These are phyloP conservation scores for Arthrobotrys megalospora DNA, from an alignment of 2,329 filamentous ascomycete genomes.

Conservation along the genomic window DNA sequence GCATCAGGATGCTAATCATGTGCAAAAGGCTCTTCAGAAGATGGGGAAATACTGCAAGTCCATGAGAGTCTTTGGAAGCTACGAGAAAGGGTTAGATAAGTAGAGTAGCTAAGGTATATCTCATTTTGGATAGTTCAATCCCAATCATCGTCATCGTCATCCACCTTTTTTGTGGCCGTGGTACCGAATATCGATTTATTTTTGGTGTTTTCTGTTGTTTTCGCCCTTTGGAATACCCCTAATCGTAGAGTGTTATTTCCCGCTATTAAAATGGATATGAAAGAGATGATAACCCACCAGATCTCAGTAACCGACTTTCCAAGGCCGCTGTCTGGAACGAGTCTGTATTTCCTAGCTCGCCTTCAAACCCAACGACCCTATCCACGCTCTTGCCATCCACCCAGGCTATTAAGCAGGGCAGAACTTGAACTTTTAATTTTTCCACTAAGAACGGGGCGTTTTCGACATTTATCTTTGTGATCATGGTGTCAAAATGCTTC, in stretches of 20 bases:
- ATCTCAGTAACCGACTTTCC: slow-evolving; percentile 71
- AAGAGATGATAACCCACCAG: slow-evolving; percentile 64
- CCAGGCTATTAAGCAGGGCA: slow-evolving; percentile 75
- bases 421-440: slow-evolving; percentile 73
- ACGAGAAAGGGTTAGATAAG: slow-evolving; percentile 42
- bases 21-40: slow-evolving; percentile 75
- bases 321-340: slow-evolving; percentile 73
- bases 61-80: slow-evolving; percentile 64
- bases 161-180: slow-evolving; percentile 42
- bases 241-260: not conserved
- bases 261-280: not conserved
- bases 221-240: slow-evolving; percentile 60
- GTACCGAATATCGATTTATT: slow-evolving; percentile 56
- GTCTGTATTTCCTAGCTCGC: slow-evolving; percentile 72
- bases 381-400: slow-evolving; percentile 73
- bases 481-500: slow-evolving; percentile 74
- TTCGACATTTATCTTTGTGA: slow-evolving; percentile 74
- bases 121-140: slow-evolving; percentile 28
- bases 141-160: slow-evolving; percentile 58
- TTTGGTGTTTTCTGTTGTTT: slow-evolving; percentile 54
- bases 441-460: slow-evolving; percentile 75
- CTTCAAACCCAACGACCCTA: slow-evolving; percentile 74
- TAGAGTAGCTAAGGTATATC: not conserved
- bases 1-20: slow-evolving; percentile 73
- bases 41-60: slow-evolving; percentile 68